phyloP scores from a whole-genome alignment of 169 alveolate species.

The Plasmodium relictum region DNA sequence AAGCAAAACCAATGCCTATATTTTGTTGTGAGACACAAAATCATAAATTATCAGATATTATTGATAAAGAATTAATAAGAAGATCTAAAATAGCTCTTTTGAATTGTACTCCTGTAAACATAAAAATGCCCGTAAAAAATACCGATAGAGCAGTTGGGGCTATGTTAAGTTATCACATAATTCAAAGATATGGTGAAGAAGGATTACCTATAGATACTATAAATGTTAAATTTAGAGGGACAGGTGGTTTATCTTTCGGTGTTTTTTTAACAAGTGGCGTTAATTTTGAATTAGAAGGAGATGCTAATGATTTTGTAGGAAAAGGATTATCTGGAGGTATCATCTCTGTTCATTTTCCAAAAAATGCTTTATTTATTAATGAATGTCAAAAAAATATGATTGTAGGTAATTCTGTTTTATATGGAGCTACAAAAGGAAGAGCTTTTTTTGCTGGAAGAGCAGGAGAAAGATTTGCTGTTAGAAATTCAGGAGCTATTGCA shows the following conservation, averaged over 20 bases:
- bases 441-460: slow-evolving; percentile 88
- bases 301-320: slow-evolving; percentile 87
- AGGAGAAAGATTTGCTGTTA: slow-evolving; percentile 88
- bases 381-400: slow-evolving; percentile 81
- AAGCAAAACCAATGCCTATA: slow-evolving; percentile 57
- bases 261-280: slow-evolving; percentile 82
- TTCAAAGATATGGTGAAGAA: slow-evolving; percentile 73
- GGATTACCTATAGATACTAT: slow-evolving; percentile 77
- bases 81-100: slow-evolving; percentile 59
- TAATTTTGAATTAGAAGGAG: slow-evolving; percentile 86
- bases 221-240: slow-evolving; percentile 80
- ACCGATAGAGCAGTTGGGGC: slow-evolving; percentile 88
- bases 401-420: slow-evolving; percentile 87
- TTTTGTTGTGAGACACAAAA: slow-evolving; percentile 78
- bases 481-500: slow-evolving; percentile 88
- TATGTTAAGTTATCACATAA: slow-evolving; percentile 81
- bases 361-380: slow-evolving; percentile 54
- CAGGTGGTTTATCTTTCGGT: slow-evolving; percentile 86
- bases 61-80: slow-evolving; percentile 77
- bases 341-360: slow-evolving; percentile 81
- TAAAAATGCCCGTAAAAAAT: slow-evolving; percentile 80
- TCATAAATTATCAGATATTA: slow-evolving; percentile 73
- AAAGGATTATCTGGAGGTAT: slow-evolving; percentile 88
- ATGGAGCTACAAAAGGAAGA: slow-evolving; percentile 89
- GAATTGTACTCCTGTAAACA: slow-evolving; percentile 69